Evolutionary conservation across 305 asterid genomes (phyloP).

Genomic region (Solanum hybrid): DNA sequence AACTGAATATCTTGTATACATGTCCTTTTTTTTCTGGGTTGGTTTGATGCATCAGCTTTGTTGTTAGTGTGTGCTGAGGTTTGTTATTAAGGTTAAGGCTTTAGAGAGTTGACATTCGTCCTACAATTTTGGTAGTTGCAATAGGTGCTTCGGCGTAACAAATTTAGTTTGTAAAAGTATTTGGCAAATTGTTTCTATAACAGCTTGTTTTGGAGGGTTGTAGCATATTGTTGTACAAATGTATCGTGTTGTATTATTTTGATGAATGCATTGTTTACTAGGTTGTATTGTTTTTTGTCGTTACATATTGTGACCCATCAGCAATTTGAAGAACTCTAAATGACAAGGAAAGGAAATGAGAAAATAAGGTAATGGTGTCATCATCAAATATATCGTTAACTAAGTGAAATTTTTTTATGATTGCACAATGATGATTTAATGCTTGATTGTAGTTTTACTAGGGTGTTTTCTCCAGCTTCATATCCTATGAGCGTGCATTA

Average conservation of each 20-base stretch:
- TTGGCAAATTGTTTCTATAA: background rate
- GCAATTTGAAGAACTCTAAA: background rate
- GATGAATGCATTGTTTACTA: background rate
- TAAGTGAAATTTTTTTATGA: background rate
- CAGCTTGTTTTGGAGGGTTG: background rate
- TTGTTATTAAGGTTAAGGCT: background rate
- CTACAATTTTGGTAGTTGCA: slow-evolving; percentile 1
- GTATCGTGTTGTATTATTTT: background rate
- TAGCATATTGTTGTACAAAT: background rate
- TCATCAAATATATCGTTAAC: background rate
- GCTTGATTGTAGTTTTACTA: background rate
- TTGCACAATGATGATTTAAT: too few relatives aligned
- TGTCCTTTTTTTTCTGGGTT: background rate
- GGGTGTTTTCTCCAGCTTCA: background rate
- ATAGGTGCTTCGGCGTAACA: background rate
- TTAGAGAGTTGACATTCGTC: background rate
- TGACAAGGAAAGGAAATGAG: background rate
- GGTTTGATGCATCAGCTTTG: background rate
- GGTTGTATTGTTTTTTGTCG: background rate
- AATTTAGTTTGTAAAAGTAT: background rate
- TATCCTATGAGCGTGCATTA: background rate
- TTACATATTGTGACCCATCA: background rate
- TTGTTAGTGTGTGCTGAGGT: background rate
- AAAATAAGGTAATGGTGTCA: background rate
- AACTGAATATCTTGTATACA: background rate